Base-by-base conservation (phyloP, 2,329 filamentous ascomycete species). In the Basipetospora sp. region DNA sequence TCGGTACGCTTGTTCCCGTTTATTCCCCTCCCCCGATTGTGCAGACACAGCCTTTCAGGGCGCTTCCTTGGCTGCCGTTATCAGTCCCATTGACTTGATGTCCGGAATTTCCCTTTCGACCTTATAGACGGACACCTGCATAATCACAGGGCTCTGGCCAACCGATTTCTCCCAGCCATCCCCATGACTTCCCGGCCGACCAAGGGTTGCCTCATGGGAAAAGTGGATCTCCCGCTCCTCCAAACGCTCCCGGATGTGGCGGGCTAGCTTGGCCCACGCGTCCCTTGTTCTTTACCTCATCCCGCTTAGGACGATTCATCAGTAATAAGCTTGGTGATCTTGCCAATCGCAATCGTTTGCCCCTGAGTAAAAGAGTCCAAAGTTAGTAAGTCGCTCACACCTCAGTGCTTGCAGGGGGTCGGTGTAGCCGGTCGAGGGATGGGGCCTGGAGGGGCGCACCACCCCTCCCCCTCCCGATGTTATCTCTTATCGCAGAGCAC, bases 321-420 rank as follows among this genome's bases (percentile, higher is more conserved):
- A 6, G 53, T 62, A 50, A 75, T 67, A 45, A 98, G 72, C 71
- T 87, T 94, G 42, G 85, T 94, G 58, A 98, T 92, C 74, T 98
- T 98, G 53, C 90, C 90, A 64, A 98, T 98, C 40, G 90, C 90
- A 65, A 98, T 94, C 0, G 90, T 98, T 81, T 96, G 88, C 51
- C 90, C 90, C 78, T 96, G 15, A 32, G 5, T 15, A 20, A 25
- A 33, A 19, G 9, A 33, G n/a, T 5, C n/a, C 6, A n/a, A 14
- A 19, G 32, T 34, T 34, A 34, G 32, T 25, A 5, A n/a, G 13
- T 25, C 11, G 22, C 11, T 25, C 22, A 6, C 22, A 25, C 36
- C 25, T 49, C 36, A 54, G 46, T 54, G n/a, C n/a, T 55, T 48
- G 22, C 22, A 25, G 17, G 14, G 34, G n/a, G 13, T 27, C 17